A percentile compares a stretch with the other conserved stretches of the same genome.
These are phyloP conservation scores for Argentina anserina DNA, from an alignment of 306 rosid species.

Conservation along the genomic window DNA sequence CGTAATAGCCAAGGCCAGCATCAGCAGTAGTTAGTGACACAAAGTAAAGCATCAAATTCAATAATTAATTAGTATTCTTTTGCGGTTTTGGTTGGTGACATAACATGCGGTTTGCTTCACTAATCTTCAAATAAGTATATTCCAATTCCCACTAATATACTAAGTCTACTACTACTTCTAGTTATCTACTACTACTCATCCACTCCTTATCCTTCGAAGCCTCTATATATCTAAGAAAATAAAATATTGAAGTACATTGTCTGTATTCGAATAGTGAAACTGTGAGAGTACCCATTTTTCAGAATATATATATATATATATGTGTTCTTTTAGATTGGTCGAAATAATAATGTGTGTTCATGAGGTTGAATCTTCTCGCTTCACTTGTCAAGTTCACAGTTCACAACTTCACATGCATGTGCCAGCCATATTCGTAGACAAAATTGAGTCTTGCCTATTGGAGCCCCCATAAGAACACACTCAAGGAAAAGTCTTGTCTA, in stretches of 20 bases:
- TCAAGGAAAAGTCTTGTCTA: not conserved
- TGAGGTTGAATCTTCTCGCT: not conserved
- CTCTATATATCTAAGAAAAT: not conserved
- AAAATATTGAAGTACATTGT: not conserved
- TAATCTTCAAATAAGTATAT: not conserved
- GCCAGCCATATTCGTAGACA: not conserved
- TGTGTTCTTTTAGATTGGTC: too few species aligned
- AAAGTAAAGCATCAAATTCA: conserved; percentile 59
- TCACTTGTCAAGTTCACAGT: too few species aligned
- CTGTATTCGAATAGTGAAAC: not conserved
- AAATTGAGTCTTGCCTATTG: not conserved
- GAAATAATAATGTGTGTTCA: too few species aligned
- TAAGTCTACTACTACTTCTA: not conserved
- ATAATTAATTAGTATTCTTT: not conserved
- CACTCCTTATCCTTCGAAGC: conserved; percentile 10
- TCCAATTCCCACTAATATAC: not conserved
- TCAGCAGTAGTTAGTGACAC: conserved; percentile 37
- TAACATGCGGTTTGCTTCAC: conserved; percentile 21
- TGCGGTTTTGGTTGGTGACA: conserved; percentile 20
- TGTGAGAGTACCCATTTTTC: not conserved
- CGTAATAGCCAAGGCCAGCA: conserved; percentile 47
- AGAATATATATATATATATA: too few species aligned
- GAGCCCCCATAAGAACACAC: not conserved
- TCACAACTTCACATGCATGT: not conserved
- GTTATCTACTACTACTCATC: conserved; percentile 14